Evolutionary conservation across 2,329 filamentous ascomycete species (phyloP).

Genomic region (Trichoderma sp.): DNA sequence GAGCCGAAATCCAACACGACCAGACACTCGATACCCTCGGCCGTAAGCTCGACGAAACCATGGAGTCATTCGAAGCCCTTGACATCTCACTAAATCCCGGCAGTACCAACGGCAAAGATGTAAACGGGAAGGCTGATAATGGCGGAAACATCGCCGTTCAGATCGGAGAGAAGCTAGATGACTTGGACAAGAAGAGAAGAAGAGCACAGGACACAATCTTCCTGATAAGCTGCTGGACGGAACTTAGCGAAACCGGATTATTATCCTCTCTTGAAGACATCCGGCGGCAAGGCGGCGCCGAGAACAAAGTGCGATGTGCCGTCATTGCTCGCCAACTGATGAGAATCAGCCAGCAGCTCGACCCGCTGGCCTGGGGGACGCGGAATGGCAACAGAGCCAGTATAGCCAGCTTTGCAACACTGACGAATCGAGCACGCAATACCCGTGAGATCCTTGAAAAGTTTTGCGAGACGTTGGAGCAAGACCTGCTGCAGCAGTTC

Average conservation of each 20-base stretch:
- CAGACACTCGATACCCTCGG: constrained; percentile 86
- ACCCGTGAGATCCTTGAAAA: constrained; percentile 93
- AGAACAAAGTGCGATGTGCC: constrained; percentile 92
- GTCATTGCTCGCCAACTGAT: constrained; percentile 91
- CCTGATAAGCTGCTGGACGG: constrained; percentile 93
- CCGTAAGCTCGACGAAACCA: constrained; percentile 86
- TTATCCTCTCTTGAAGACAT: constrained; percentile 87
- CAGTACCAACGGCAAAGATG: constrained; percentile 40
- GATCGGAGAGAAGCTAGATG: constrained; percentile 90
- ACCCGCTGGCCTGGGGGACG: constrained; percentile 72
- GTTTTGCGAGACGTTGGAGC: constrained; percentile 92
- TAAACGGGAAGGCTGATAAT: constrained; percentile 46
- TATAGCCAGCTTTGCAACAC: constrained; percentile 55
- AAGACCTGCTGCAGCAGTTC: constrained; percentile 93
- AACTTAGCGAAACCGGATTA: constrained; percentile 87
- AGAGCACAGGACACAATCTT: constrained; percentile 92
- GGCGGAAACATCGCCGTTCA: constrained; percentile 91
- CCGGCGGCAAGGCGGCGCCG: constrained; percentile 77
- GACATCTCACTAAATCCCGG: constrained; percentile 77
- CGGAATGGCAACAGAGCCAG: constrained; percentile 58
- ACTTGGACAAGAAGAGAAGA: constrained; percentile 87
- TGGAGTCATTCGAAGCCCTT: constrained; percentile 86
- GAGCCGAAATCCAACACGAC: constrained; percentile 89
- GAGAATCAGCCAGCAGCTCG: constrained; percentile 89
- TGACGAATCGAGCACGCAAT: constrained; percentile 56